These are phyloP conservation scores for Pseudofabraea citricarpa DNA, from an alignment of 2,329 filamentous ascomycete genomes.

Conservation along the genomic window DNA sequence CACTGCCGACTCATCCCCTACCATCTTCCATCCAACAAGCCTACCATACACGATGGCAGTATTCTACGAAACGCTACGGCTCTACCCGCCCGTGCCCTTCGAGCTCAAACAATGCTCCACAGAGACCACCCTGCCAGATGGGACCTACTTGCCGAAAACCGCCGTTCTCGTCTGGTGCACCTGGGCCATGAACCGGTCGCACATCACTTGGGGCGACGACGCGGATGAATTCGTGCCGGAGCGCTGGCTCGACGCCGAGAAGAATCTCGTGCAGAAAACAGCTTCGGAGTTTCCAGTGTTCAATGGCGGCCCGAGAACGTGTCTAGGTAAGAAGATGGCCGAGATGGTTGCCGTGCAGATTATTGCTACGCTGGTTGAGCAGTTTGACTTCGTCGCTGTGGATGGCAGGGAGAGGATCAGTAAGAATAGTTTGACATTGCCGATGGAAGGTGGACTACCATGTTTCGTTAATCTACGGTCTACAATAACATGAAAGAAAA, in stretches of 20 bases:
- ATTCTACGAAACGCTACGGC: conserved; percentile 56
- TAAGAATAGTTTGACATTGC: conserved; percentile 57
- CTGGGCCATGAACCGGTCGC: conserved; percentile 59
- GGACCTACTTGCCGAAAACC: conserved; percentile 48
- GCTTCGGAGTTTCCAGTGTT: conserved; percentile 59
- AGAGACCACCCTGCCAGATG: conserved; percentile 52
- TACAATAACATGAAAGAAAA: too few species aligned
- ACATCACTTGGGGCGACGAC: conserved; percentile 50
- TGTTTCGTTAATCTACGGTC: conserved; percentile 21
- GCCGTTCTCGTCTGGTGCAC: conserved; percentile 58
- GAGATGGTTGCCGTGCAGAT: conserved; percentile 54
- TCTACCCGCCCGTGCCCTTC: conserved; percentile 62
- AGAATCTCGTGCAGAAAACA: conserved; percentile 37
- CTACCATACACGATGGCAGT: conserved; percentile 55
- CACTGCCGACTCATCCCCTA: conserved; percentile 9
- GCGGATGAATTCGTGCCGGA: conserved; percentile 51
- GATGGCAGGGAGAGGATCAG: conserved; percentile 43
- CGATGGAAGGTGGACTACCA: conserved; percentile 58
- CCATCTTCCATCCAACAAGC: conserved; percentile 21
- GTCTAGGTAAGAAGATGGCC: conserved; percentile 61
- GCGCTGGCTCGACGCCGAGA: conserved; percentile 45
- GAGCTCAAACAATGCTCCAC: conserved; percentile 57
- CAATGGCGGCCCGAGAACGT: conserved; percentile 57
- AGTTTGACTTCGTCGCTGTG: conserved; percentile 45
- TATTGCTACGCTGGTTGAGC: conserved; percentile 41